These are phyloP conservation scores for Alternaria sp. DNA, from an alignment of 2,329 filamentous ascomycete genomes.

Conservation along the genomic window DNA sequence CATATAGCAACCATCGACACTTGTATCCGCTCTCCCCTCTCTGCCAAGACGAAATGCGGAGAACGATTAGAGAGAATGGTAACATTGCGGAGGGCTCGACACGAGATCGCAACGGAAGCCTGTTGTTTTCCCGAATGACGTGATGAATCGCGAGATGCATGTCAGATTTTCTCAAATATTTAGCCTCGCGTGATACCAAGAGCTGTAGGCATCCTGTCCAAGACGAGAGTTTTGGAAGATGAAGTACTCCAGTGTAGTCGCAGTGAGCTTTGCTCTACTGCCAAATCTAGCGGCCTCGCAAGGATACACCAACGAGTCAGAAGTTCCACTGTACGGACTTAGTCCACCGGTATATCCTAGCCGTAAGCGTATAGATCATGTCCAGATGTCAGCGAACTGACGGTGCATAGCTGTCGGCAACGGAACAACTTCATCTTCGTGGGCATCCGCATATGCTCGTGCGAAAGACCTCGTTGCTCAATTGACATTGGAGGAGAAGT, in stretches of 20 bases:
- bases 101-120: conserved; percentile 13
- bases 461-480: conserved; percentile 52
- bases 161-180: background rate
- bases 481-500: conserved; percentile 56
- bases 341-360: conserved; percentile 45
- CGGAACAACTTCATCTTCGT: conserved; percentile 34
- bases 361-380: conserved; percentile 26
- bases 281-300: conserved; percentile 22
- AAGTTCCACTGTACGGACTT: conserved; percentile 41
- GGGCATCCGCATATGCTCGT: conserved; percentile 45
- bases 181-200: background rate
- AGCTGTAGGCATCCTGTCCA: background rate
- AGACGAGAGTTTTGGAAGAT: conserved; percentile 8
- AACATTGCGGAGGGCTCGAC: conserved; percentile 20
- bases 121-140: conserved; percentile 11
- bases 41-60: conserved; percentile 28
- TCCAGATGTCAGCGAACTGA: conserved; percentile 9
- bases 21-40: conserved; percentile 22
- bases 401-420: conserved; percentile 30
- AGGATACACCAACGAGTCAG: conserved; percentile 40
- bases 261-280: conserved; percentile 21
- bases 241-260: conserved; percentile 13
- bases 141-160: conserved; percentile 1
- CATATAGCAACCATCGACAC: background rate
- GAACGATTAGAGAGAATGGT: conserved; percentile 21